These are phyloP conservation scores for Huntiella abstrusa DNA, from an alignment of 2,329 filamentous ascomycete genomes.

Conservation along the genomic window DNA sequence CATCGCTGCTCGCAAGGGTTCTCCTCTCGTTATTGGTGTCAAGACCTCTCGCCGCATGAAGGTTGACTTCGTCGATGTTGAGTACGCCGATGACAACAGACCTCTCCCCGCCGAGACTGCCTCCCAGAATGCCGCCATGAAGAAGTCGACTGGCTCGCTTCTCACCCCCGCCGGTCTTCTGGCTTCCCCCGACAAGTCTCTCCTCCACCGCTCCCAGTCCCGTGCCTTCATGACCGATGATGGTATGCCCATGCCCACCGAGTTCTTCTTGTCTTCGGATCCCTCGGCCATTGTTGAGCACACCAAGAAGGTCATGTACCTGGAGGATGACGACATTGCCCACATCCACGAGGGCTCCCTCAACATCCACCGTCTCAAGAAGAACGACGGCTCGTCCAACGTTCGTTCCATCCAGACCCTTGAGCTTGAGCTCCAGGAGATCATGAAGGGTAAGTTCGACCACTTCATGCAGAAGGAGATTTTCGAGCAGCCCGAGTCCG, in stretches of 20 bases:
- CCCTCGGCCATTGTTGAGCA: conserved; percentile 97
- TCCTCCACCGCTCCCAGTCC: conserved; percentile 94
- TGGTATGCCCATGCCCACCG: conserved; percentile 89
- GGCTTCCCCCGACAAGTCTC: conserved; percentile 87
- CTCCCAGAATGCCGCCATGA: conserved; percentile 88
- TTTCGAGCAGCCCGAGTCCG: conserved; percentile 97
- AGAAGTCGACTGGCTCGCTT: conserved; percentile 60
- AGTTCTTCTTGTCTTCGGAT: conserved; percentile 98
- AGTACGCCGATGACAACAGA: conserved; percentile 73
- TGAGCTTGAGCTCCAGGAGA: conserved; percentile 97
- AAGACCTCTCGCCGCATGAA: conserved; percentile 98
- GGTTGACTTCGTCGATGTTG: conserved; percentile 98
- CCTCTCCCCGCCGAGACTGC: conserved; percentile 82
- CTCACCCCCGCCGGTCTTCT: conserved; percentile 46
- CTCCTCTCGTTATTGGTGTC: conserved; percentile 85
- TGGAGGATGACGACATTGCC: conserved; percentile 98
- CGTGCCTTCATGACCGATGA: conserved; percentile 98
- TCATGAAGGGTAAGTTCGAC: conserved; percentile 99
- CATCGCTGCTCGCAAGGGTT: conserved; percentile 95
- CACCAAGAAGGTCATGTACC: conserved; percentile 99
- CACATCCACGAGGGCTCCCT: conserved; percentile 98
- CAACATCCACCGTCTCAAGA: conserved; percentile 96
- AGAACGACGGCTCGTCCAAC: conserved; percentile 91
- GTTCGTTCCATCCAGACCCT: conserved; percentile 96
- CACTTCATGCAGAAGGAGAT: conserved; percentile 99